These are phyloP conservation scores for Metschnikowia noctiluminum DNA, from an alignment of 805 yeast species.

Conservation along the genomic window DNA sequence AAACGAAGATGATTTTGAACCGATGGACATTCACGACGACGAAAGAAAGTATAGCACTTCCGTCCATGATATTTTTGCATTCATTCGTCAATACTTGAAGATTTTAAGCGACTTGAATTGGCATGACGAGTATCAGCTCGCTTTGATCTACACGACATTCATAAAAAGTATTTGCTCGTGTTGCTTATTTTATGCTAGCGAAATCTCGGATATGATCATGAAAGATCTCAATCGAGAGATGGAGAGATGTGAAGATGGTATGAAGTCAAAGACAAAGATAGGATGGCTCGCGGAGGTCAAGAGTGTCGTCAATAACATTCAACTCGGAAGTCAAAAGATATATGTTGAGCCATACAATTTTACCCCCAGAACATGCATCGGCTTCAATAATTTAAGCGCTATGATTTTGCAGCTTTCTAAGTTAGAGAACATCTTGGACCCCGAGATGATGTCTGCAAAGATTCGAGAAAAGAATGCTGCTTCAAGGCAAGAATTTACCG, in stretches of 20 bases:
- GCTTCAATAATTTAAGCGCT: slow-evolving; percentile 64
- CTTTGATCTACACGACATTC: slow-evolving; percentile 57
- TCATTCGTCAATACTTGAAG: slow-evolving; percentile 54
- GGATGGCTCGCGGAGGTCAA: slow-evolving; percentile 53
- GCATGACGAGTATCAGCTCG: slow-evolving; percentile 60
- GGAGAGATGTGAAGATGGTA: slow-evolving; percentile 10
- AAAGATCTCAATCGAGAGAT: slow-evolving; percentile 41
- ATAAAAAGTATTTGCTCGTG: slow-evolving; percentile 64
- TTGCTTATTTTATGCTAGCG: slow-evolving; percentile 47
- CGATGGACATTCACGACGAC: slow-evolving; percentile 42
- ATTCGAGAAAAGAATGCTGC: slow-evolving; percentile 35
- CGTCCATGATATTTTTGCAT: slow-evolving; percentile 62
- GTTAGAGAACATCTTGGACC: slow-evolving; percentile 55
- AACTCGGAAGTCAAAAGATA: slow-evolving; percentile 31
- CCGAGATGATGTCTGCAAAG: slow-evolving; percentile 50
- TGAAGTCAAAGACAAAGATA: not conserved
- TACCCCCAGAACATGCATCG: slow-evolving; percentile 62
- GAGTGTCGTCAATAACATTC: slow-evolving; percentile 44
- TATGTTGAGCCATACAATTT: slow-evolving; percentile 55
- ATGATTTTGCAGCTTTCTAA: slow-evolving; percentile 46
- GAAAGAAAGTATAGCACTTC: slow-evolving; percentile 53
- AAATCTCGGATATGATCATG: slow-evolving; percentile 34
- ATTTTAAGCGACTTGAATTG: slow-evolving; percentile 63
- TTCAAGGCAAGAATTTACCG: slow-evolving; percentile 30
- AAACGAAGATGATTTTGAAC: slow-evolving; percentile 53